Conservation (phyloP, 2,329 filamentous ascomycete species). For the Penicillium sp. region DNA sequence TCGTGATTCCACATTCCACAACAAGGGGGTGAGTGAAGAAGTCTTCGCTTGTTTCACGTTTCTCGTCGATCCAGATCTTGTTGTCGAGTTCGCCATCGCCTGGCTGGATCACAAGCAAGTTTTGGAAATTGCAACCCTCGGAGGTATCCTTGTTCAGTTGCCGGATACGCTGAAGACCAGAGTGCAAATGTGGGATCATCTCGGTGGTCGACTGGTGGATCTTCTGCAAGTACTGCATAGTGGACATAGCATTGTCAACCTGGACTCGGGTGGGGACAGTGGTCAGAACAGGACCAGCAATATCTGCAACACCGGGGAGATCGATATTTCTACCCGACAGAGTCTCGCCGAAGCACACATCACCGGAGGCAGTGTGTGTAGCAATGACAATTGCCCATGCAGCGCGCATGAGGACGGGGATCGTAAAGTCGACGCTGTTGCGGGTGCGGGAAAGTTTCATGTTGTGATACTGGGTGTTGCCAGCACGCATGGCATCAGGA, state of each 20-base stretch:
- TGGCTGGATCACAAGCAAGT: constrained; percentile 39
- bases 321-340: constrained; percentile 47
- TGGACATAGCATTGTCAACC: constrained; percentile 30
- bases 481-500: constrained; percentile 17
- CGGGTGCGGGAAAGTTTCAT: constrained; percentile 17
- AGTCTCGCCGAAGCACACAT: constrained; percentile 49
- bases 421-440: constrained; percentile 29
- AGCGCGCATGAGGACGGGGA: constrained; percentile 45
- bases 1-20: constrained; percentile 53
- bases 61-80: constrained; percentile 25
- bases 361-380: constrained; percentile 40
- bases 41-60: constrained; percentile 50
- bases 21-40: constrained; percentile 55
- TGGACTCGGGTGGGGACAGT: constrained; percentile 35
- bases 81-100: constrained; percentile 20
- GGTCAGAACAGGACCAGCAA: constrained; percentile 39
- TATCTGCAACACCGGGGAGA: constrained; percentile 41
- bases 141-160: constrained; percentile 44
- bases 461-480: constrained; percentile 21
- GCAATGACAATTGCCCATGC: constrained; percentile 47
- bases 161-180: constrained; percentile 48
- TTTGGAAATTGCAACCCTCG: constrained; percentile 42
- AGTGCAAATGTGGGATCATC: constrained; percentile 58
- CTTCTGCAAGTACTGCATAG: constrained; percentile 46
- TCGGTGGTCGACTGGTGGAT: constrained; percentile 51